Evolutionary conservation across 208 protist genomes (phyloP).

Genomic region (Tritrichomonas foetus): DNA sequence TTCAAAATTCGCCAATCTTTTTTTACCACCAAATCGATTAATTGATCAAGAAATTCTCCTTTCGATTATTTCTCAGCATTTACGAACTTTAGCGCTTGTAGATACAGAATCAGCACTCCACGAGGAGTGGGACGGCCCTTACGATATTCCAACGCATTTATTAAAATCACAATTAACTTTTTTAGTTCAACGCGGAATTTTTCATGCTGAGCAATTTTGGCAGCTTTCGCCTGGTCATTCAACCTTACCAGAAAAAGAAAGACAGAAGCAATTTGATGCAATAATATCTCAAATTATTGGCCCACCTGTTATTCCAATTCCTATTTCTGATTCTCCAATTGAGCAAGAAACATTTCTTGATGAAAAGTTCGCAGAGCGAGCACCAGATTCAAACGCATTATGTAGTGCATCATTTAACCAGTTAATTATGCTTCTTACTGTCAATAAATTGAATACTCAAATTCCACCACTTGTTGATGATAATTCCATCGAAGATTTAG

Average conservation of each 20-base stretch:
- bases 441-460: not conserved
- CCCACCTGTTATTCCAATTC: not conserved
- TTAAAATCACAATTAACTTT: not conserved
- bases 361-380: no score
- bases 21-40: not conserved
- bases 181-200: not conserved
- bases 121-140: not conserved
- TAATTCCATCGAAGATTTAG: not conserved
- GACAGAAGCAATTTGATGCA: not conserved
- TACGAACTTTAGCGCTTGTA: not conserved
- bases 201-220: slow-evolving; percentile 1
- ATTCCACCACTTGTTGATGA: not conserved
- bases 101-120: not conserved
- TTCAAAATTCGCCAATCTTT: not conserved
- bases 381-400: no score
- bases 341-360: no score
- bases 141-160: not conserved
- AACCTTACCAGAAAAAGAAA: not conserved
- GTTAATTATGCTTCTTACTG: not conserved
- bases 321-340: not conserved
- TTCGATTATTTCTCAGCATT: slow-evolving; percentile 9
- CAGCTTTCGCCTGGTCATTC: not conserved
- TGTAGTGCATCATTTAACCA: not conserved
- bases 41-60: not conserved
- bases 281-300: slow-evolving; percentile 12